Percentiles rank a stretch among this genome's conserved stretches.
Evolutionary conservation across 2,329 filamentous ascomycete genomes (phyloP).

Genomic region (Monosporascus sp.): DNA sequence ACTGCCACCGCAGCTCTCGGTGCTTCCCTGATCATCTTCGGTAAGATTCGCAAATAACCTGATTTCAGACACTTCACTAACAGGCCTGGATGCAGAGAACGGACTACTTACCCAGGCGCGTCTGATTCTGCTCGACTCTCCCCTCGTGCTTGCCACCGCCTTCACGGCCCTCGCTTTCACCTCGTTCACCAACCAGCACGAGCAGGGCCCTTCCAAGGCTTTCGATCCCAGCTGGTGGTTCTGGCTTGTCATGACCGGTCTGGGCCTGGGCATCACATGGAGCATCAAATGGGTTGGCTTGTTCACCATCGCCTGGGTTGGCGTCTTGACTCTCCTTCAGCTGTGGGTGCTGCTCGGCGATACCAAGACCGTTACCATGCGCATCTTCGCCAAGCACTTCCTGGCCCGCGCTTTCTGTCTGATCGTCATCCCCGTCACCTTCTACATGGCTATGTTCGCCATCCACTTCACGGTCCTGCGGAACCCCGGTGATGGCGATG

Average conservation of each 20-base stretch:
- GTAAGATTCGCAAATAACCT: constrained; percentile 44
- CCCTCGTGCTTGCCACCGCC: constrained; percentile 87
- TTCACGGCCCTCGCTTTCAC: constrained; percentile 86
- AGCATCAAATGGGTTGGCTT: constrained; percentile 99
- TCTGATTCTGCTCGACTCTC: constrained; percentile 92
- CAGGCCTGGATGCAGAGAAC: constrained; percentile 61
- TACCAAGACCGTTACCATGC: constrained; percentile 74
- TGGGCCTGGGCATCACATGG: constrained; percentile 81
- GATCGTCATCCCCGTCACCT: constrained; percentile 78
- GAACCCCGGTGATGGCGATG: constrained; percentile 95
- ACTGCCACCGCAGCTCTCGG: constrained; percentile 81
- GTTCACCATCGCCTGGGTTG: constrained; percentile 98
- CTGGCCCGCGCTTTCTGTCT: constrained; percentile 86
- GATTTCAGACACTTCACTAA: neutral
- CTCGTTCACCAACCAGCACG: constrained; percentile 94
- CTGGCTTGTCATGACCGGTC: constrained; percentile 82
- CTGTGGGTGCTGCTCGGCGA: constrained; percentile 95
- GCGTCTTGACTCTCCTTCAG: constrained; percentile 81
- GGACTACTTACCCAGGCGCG: constrained; percentile 92
- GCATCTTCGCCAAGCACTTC: constrained; percentile 89
- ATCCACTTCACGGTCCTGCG: constrained; percentile 92
- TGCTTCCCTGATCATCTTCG: constrained; percentile 83
- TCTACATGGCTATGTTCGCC: constrained; percentile 96
- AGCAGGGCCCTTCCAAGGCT: constrained; percentile 81
- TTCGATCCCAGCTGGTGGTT: constrained; percentile 96